Percentiles rank a stretch among this genome's conserved stretches.
Evolutionary conservation across 23 red algal genomes (phyloP).

Genomic region (Gracilariopsis chorda): DNA sequence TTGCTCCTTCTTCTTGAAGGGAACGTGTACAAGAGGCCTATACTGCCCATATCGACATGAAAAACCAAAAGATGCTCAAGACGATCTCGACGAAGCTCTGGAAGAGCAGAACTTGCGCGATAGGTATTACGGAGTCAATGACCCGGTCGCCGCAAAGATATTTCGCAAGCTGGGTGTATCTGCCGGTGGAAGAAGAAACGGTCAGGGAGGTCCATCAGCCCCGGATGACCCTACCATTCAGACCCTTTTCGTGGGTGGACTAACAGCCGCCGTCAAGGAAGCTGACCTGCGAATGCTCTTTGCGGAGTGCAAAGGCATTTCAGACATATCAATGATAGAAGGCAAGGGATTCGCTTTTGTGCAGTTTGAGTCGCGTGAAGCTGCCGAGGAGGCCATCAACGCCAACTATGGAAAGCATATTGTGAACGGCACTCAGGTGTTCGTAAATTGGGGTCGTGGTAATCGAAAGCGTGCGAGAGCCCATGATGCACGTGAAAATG

Average conservation of each 20-base stretch:
- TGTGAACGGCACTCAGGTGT: constrained; percentile 20
- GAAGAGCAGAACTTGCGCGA: constrained; percentile 72
- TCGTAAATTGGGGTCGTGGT: constrained; percentile 40
- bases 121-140: constrained; percentile 86
- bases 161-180: constrained; percentile 48
- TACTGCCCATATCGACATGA: constrained; percentile 91
- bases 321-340: constrained; percentile 8
- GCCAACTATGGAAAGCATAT: constrained; percentile 5
- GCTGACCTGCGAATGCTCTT: constrained; percentile 5
- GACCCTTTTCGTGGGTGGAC: constrained; percentile 45
- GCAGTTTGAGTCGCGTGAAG: constrained; percentile 24
- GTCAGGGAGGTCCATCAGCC: not conserved
- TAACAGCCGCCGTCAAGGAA: constrained; percentile 16
- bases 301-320: not conserved
- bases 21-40: constrained; percentile 66
- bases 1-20: constrained; percentile 87
- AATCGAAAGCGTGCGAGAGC: not conserved
- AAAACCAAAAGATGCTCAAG: constrained; percentile 10
- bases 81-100: constrained; percentile 27
- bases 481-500: not conserved
- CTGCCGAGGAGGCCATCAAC: constrained; percentile 24
- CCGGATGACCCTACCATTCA: constrained; percentile 26
- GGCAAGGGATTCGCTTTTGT: constrained; percentile 31
- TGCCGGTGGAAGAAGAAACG: not conserved
- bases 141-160: constrained; percentile 84